Conservation (phyloP, 2,329 filamentous ascomycete species). For the Claviceps pusilla region DNA sequence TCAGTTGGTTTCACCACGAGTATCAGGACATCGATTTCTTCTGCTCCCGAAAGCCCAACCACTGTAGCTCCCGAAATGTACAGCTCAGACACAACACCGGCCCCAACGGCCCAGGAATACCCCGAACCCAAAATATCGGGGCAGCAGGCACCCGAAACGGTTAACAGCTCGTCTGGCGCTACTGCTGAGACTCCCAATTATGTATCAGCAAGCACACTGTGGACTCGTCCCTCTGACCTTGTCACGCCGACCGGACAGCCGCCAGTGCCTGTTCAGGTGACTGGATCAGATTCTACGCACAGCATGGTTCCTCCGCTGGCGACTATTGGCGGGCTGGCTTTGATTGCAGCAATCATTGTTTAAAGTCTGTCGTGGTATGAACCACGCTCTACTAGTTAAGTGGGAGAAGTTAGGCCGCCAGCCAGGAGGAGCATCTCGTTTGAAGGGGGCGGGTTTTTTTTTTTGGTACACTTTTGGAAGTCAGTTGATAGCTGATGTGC, state of each 20-base stretch:
- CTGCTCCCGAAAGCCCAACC: background rate
- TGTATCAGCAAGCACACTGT: constrained; percentile 12
- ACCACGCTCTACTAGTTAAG: background rate
- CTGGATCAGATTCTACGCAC: constrained; percentile 13
- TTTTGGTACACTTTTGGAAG: constrained; percentile 11
- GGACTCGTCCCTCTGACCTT: constrained; percentile 10
- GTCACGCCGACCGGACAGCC: constrained; percentile 9
- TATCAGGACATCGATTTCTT: background rate
- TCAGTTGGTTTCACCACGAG: background rate
- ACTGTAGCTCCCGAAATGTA: background rate
- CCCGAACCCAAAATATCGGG: background rate
- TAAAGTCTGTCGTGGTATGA: constrained; percentile 2
- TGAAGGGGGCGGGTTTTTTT: background rate
- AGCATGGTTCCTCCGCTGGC: constrained; percentile 10
- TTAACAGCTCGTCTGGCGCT: constrained; percentile 5
- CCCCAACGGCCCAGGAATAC: constrained; percentile 1
- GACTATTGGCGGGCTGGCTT: constrained; percentile 12
- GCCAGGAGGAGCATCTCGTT: constrained; percentile 3
- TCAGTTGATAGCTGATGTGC: constrained; percentile 8
- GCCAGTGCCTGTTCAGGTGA: constrained; percentile 14
- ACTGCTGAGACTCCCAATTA: constrained; percentile 5
- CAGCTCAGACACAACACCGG: background rate
- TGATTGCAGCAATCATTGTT: constrained; percentile 15
- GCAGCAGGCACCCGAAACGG: constrained; percentile 4
- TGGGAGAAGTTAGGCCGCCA: background rate